Percentiles rank a stretch among this genome's conserved stretches.
Conservation (phyloP, 1,284 basidiomycete genomes). For the Boletus semigastroideus region DNA sequence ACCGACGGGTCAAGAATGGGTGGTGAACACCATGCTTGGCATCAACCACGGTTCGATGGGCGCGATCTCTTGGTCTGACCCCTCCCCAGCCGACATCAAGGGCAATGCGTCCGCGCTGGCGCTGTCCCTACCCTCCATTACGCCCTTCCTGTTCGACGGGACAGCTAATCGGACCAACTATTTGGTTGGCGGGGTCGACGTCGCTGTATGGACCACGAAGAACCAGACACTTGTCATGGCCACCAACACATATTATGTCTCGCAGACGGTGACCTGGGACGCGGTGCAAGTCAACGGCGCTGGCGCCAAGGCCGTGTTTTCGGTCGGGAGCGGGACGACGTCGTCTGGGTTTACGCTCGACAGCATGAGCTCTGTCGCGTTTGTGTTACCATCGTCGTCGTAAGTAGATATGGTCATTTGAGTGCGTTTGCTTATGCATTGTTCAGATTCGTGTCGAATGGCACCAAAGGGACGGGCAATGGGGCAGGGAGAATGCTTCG, state of each 20-base stretch:
- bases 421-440: neutral
- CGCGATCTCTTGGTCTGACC: conserved; percentile 69
- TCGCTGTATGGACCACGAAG: conserved; percentile 42
- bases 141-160: conserved; percentile 40
- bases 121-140: conserved; percentile 39
- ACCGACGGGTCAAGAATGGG: conserved; percentile 69
- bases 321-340: conserved; percentile 13
- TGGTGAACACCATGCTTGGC: conserved; percentile 59
- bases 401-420: conserved; percentile 8
- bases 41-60: conserved; percentile 73
- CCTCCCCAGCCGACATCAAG: conserved; percentile 62
- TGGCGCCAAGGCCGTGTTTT: conserved; percentile 9
- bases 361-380: conserved; percentile 22
- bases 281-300: conserved; percentile 6
- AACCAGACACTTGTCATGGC: conserved; percentile 40
- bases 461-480: neutral
- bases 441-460: neutral
- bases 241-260: conserved; percentile 41
- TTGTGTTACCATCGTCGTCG: conserved; percentile 16
- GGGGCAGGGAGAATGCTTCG: neutral
- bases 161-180: conserved; percentile 28
- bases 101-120: conserved; percentile 57
- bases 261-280: conserved; percentile 24
- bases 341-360: conserved; percentile 19
- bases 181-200: conserved; percentile 37